These are phyloP conservation scores for Tremellales sp. DNA, from an alignment of 1,284 basidiomycete species.

Conservation along the genomic window DNA sequence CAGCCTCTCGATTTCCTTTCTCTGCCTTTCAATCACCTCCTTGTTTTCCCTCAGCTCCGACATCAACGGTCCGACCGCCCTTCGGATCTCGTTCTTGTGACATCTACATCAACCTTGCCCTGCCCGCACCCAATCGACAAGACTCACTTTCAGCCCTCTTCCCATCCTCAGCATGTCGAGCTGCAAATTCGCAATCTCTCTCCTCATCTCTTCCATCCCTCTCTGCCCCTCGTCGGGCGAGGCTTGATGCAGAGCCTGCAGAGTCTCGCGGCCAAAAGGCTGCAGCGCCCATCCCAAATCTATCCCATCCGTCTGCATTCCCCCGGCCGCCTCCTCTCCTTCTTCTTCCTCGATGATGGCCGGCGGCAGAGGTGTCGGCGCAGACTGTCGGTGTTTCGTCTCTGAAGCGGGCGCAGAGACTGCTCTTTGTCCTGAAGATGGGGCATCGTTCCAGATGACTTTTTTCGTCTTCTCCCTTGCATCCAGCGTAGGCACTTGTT, in stretches of 20 bases:
- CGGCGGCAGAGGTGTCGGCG: too few relatives aligned
- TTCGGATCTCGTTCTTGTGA: slow-evolving; percentile 28
- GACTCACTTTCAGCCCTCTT: slow-evolving; percentile 26
- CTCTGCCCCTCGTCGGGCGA: background rate
- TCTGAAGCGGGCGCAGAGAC: background rate
- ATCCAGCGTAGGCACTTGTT: too few relatives aligned
- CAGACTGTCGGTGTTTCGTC: background rate
- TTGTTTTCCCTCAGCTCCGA: slow-evolving; percentile 24
- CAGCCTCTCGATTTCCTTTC: slow-evolving; percentile 32
- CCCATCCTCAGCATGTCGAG: slow-evolving; percentile 38
- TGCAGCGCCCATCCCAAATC: slow-evolving; percentile 14
- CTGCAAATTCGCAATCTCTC: slow-evolving; percentile 30
- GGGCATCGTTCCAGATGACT: too few relatives aligned
- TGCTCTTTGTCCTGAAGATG: background rate
- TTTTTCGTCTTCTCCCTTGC: too few relatives aligned
- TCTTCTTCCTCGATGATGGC: slow-evolving; percentile 7
- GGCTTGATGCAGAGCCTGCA: too few relatives aligned
- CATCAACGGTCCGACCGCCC: slow-evolving; percentile 21
- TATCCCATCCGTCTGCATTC: slow-evolving; percentile 2
- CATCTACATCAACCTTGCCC: slow-evolving; percentile 1
- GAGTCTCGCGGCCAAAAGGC: too few relatives aligned
- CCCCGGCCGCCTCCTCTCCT: too few relatives aligned
- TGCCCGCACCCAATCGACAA: background rate
- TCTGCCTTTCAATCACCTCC: slow-evolving; percentile 28
- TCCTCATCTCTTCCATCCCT: slow-evolving; percentile 19